Base-by-base conservation (phyloP, 352 stramenopile genomes). In the Globisporangium yorkense region DNA sequence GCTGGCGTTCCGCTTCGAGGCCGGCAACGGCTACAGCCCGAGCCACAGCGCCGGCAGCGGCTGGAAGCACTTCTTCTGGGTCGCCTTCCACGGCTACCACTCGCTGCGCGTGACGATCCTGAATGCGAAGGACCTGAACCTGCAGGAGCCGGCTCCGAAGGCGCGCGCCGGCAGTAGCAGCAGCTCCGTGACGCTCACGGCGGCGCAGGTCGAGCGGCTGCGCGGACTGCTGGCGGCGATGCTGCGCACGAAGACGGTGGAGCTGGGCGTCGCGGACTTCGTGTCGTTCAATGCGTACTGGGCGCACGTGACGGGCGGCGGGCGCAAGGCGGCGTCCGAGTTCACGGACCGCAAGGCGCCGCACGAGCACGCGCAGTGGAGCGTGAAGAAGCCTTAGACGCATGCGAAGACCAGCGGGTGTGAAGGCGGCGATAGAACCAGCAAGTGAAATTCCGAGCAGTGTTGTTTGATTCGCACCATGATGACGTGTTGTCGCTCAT, bases 301-400 rank as follows among this genome's bases (percentile, higher is more conserved):
- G 84, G 66, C 76, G 15, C 84, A 94, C 59, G 78, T 94, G 1
- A 87, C 75, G 18, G 62, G 74, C 20, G 84, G 84, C 48, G 84
- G 84, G 44, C 72, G 79, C 20, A 72, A 87, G 29, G 70, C 82
- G 1, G 84, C 84, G 33, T 68, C 84, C 5, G 65, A 82, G 58
- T 94, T 94, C 54, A 94, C 84, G 59, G 70, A 89, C 56, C 80
- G 84, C 60, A 92, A 92, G 63, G 84, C 84, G 56, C 84, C 84
- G 20, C 84, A 94, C 54, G 84, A 94, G 62, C 84, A 94, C 55
- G 84, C 84, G 12, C 80, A 90, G 64, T 91, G 82, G 83, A 70
- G 67, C 31, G 83, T 72, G 65, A 76, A 69, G 46, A 33, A 50
- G 41, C 41, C 16, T 3, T 46, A 46, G 41, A 35, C 29, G 51